Evolutionary conservation across 2,329 filamentous ascomycete species (phyloP).

Genomic region (Curvularia verruculosa): DNA sequence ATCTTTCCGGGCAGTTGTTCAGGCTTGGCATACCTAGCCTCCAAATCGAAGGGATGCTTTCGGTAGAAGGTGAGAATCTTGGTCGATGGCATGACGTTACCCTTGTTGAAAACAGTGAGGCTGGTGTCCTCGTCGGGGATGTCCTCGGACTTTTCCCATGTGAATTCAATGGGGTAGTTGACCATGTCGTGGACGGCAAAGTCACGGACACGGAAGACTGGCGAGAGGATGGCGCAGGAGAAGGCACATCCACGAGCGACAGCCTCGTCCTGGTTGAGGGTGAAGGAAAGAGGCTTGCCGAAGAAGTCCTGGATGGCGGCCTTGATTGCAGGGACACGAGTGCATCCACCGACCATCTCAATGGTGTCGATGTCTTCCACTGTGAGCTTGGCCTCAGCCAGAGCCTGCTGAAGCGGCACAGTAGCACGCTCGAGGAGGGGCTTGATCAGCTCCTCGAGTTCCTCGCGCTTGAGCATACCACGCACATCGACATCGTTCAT

Average conservation of each 20-base stretch:
- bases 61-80: constrained; percentile 99
- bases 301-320: constrained; percentile 89
- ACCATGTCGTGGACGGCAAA: constrained; percentile 98
- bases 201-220: constrained; percentile 97
- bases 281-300: constrained; percentile 88
- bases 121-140: constrained; percentile 98
- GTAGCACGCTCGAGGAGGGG: constrained; percentile 78
- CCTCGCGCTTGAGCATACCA: constrained; percentile 87
- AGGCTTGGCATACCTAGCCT: constrained; percentile 90
- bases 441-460: constrained; percentile 89
- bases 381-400: constrained; percentile 90
- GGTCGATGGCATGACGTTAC: constrained; percentile 95
- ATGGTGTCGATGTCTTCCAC: constrained; percentile 90
- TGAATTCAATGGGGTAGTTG: constrained; percentile 97
- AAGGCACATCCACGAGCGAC: constrained; percentile 95
- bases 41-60: constrained; percentile 95
- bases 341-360: constrained; percentile 93
- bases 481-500: constrained; percentile 98
- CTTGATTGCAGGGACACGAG: constrained; percentile 92
- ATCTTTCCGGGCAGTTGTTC: constrained; percentile 86
- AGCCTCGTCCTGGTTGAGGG: constrained; percentile 97
- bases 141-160: constrained; percentile 97
- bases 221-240: constrained; percentile 95
- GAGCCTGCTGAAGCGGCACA: constrained; percentile 82
- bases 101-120: constrained; percentile 95